phyloP scores from a whole-genome alignment of 2,329 filamentous ascomycete species.

The Penicillium sp. region DNA sequence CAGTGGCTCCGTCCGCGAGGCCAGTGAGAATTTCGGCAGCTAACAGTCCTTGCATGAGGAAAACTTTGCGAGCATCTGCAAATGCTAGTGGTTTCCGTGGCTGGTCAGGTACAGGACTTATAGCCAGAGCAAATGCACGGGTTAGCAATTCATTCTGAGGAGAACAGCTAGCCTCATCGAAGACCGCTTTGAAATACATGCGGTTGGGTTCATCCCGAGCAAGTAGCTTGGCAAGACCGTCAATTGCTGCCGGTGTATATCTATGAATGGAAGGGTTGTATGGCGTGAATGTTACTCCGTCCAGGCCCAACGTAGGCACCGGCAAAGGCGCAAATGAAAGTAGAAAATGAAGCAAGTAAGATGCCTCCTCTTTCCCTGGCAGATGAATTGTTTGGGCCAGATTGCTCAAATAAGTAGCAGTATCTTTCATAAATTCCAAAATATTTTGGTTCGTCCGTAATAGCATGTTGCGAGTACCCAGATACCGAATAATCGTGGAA shows the following conservation, averaged over 20 bases:
- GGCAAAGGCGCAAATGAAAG: constrained; percentile 84
- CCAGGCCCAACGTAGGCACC: constrained; percentile 55
- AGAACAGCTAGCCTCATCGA: constrained; percentile 65
- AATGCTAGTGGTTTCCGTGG: constrained; percentile 60
- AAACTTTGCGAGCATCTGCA: constrained; percentile 79
- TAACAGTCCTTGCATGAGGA: constrained; percentile 86
- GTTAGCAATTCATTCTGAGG: constrained; percentile 77
- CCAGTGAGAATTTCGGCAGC: constrained; percentile 83
- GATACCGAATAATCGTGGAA: constrained; percentile 74
- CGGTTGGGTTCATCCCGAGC: constrained; percentile 92
- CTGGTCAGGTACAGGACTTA: constrained; percentile 76
- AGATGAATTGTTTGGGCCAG: constrained; percentile 76
- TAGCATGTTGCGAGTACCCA: constrained; percentile 85
- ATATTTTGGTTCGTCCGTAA: constrained; percentile 78
- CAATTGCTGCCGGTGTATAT: constrained; percentile 85
- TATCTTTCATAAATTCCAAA: constrained; percentile 95
- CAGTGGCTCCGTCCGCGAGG: constrained; percentile 68
- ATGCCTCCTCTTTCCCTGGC: constrained; percentile 79
- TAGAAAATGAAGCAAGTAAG: constrained; percentile 82
- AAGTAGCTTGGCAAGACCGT: constrained; percentile 84
- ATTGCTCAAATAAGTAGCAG: constrained; percentile 85
- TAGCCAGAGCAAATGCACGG: constrained; percentile 78
- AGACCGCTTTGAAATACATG: constrained; percentile 76
- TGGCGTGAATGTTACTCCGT: constrained; percentile 67
- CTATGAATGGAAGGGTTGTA: constrained; percentile 79